Evolutionary conservation across 2,329 filamentous ascomycete genomes (phyloP), one percentile per base, ranked within the genome.

Genomic region (Fusarium zealandicum): DNA sequence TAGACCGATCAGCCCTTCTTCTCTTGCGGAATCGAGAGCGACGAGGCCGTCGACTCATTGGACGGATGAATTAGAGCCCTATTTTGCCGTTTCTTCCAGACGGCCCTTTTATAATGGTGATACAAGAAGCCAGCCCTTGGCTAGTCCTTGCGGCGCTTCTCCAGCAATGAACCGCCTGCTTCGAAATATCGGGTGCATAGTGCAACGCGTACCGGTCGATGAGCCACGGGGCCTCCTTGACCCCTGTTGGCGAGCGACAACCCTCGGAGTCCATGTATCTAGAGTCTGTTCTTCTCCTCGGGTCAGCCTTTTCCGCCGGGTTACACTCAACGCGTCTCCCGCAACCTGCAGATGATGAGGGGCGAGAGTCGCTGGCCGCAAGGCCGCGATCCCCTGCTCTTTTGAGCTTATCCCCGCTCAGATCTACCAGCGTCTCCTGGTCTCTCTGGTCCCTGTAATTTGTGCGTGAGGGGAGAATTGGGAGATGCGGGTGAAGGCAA

Each of bases 51-150:
- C 32, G n/a, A 57, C 31, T 41, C 25, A 61, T 59, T 58, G 48
- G 54, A 35, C 49, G 68, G 67, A 52, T 69, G 61, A 70, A 68
- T 60, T 27, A 17, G 22, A 33, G 41, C 12, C 31, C 38, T 35
- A 57, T 70, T 70, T 67, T 68, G n/a, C 65, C 68, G 60, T 51
- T 46, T 67, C 43, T 60, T 36, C 59, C 64, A 60, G 56, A 57
- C 51, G 51, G 51, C 35, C 57, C 63, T 59, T 58, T 36, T 58
- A 25, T 56, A 48, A 35, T 54, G 63, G 50, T 65, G 12, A 32
- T 28, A 12, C 37, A 49, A 5, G 16, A 32, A 5, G 25, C 6
- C 25, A 27, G 6, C 10, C 25, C 25, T 10, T 6, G 10, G 25
- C 6, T 6, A 6, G 10, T 10, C 25, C 25, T 27, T 10, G 6